Evolutionary conservation across 1,139 yeast species (phyloP).

Genomic region (Debaryomyces udenii): DNA sequence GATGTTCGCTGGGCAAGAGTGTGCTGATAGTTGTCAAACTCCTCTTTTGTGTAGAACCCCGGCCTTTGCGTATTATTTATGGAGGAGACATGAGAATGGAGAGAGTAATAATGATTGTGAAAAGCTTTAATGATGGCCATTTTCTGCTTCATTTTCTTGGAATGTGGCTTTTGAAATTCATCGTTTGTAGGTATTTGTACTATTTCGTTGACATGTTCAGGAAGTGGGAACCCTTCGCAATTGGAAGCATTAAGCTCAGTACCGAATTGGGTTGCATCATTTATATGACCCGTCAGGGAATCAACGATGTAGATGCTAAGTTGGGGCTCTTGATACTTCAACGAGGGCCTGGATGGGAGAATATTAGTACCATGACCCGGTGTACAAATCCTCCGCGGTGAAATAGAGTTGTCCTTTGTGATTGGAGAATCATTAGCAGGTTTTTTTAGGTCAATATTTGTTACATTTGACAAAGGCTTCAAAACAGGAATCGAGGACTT

Average conservation of each 20-base stretch:
- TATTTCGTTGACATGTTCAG: conserved; percentile 59
- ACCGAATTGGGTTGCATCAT: conserved; percentile 76
- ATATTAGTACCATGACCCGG: conserved; percentile 40
- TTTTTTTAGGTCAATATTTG: conserved; percentile 23
- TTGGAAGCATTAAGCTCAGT: conserved; percentile 71
- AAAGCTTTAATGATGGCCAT: conserved; percentile 62
- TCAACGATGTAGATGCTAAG: conserved; percentile 59
- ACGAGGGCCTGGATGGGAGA: conserved; percentile 41
- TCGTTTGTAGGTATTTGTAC: conserved; percentile 69
- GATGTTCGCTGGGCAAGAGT: conserved; percentile 5
- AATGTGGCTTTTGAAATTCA: conserved; percentile 15
- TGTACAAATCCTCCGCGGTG: conserved; percentile 45
- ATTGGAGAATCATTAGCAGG: conserved; percentile 14
- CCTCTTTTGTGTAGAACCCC: conserved; percentile 39
- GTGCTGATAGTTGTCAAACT: conserved; percentile 28
- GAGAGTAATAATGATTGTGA: conserved; percentile 23
- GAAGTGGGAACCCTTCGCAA: conserved; percentile 65
- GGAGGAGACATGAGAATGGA: neutral
- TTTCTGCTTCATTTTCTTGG: conserved; percentile 25
- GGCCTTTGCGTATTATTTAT: conserved; percentile 1
- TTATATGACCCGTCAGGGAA: conserved; percentile 64
- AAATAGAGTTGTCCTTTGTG: conserved; percentile 17
- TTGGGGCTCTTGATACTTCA: conserved; percentile 33
- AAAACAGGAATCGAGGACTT: conserved; percentile 32
- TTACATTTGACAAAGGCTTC: conserved; percentile 30